phyloP scores from a whole-genome alignment of 2,329 filamentous ascomycete species.

The Pezicula neosporulosa region DNA sequence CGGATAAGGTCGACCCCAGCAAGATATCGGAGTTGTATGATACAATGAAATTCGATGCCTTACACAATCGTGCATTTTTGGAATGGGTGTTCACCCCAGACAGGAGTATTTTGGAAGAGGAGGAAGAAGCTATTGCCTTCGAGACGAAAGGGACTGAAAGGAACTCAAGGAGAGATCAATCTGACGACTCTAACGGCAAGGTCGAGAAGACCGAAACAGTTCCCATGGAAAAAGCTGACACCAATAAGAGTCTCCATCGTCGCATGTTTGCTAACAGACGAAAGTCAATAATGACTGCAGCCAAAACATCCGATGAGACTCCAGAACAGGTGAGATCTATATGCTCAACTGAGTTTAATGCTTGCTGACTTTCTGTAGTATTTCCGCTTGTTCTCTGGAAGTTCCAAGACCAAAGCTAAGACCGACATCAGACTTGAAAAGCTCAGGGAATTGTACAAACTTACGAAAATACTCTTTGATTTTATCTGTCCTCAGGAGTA shows the following conservation, averaged over 20 bases:
- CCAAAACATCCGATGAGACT: constrained; percentile 47
- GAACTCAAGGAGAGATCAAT: constrained; percentile 19
- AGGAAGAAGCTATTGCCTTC: constrained; percentile 36
- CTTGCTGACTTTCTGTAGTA: constrained; percentile 53
- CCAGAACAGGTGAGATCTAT: constrained; percentile 36
- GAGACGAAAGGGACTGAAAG: constrained; percentile 25
- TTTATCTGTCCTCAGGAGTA: constrained; percentile 99
- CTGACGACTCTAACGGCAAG: constrained; percentile 14
- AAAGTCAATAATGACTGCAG: constrained; percentile 55
- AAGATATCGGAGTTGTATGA: constrained; percentile 99
- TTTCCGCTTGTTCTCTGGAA: constrained; percentile 85
- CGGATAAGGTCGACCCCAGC: constrained; percentile 96
- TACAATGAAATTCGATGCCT: constrained; percentile 98
- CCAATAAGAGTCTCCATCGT: constrained; percentile 28
- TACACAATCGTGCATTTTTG: constrained; percentile 93
- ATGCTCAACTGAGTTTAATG: constrained; percentile 6
- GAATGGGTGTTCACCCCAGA: constrained; percentile 97
- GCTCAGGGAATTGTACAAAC: constrained; percentile 85
- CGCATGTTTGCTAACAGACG: constrained; percentile 51
- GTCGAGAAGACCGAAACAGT: constrained; percentile 15
- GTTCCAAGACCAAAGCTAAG: constrained; percentile 71
- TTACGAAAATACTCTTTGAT: constrained; percentile 94
- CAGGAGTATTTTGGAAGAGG: constrained; percentile 72
- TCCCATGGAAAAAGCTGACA: constrained; percentile 21
- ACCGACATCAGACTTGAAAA: constrained; percentile 82